Evolutionary conservation across 352 stramenopile species (phyloP), one percentile per base, ranked within the genome.

Genomic region (Pythium rishiriense): DNA sequence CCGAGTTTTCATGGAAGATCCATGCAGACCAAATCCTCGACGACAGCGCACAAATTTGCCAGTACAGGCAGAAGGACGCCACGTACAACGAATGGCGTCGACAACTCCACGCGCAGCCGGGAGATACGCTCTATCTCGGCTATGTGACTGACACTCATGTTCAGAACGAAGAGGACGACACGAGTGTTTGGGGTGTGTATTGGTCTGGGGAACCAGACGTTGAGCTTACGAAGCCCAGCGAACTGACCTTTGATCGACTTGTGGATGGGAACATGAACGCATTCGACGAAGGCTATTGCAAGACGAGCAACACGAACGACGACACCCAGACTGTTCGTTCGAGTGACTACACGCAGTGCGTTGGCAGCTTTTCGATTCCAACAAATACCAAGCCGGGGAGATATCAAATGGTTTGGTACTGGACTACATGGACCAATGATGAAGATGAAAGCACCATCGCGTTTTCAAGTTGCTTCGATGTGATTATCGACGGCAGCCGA

Each of bases 331-430:
- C 64, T 0, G 65, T 50, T 14, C 72, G 72, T 19, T 66, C 66
- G 3, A 69, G 69, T 29, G 73, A 74, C 24, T 35, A 56, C 46
- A 68, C 69, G 24, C 74, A 72, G 7, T 82, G 74, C 45, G 59
- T 74, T 12, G 74, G 74, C 0, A 65, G 26, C 0, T 53, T 82
- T n/a, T 64, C 65, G 12, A 75, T 82, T 45, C 74, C 72, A 12
- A 4, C 22, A 17, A 61, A 39, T n/a, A 26, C 63, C 0, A 58
- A 49, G 3, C 21, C 69, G 0, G 74, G 74, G 1, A 33, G 28
- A 28, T 74, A 80, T 31, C 66, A 70, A 54, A 70, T 82, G 29
- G 66, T 82, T 24, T 82, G 74, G 74, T 70, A 60, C 26, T 82
- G 74, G 72, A 74, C 48, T 28, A 24, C 28, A 26, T 46, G 33